Evolutionary conservation across 2,329 filamentous ascomycete species (phyloP), one percentile per base, ranked within the genome.

Genomic region (Pyricularia grisea): DNA sequence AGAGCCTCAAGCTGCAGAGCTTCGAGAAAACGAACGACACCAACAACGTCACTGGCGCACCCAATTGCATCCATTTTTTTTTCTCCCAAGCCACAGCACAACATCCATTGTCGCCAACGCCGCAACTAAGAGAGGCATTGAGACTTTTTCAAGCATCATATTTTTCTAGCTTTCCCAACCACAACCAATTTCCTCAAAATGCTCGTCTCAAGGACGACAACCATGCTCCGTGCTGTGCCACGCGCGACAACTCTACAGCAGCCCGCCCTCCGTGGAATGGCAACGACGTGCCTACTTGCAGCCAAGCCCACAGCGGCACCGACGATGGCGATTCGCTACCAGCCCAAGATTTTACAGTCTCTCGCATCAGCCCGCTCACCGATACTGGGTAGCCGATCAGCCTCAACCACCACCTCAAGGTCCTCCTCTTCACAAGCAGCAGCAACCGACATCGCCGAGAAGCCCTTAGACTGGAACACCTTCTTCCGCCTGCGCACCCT

Each of bases 401-500:
- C 70, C 68, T 66, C 69, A 25, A 71, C 68, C 27, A 70, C 68
- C 69, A 69, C 33, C 33, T 10, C 9, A 72, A 73, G 33, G 72
- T 20, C 60, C 14, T 10, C 60, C 14, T 31, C 72, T 25, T 65
- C 69, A 4, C 72, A 71, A 0, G 73, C 73, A 0, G 68, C 77
- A 31, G 69, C 73, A 17, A 72, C 78, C 12, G 70, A 79, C 23
- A 71, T 76, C 67, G 73, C 76, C 36, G 74, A 77, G 68, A 68
- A 78, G 50, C 76, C 79, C n/a, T 87, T 94, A 61, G 87, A 93
- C 80, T 98, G 94, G 94, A 90, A 97, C 82, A 89, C 88, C 68
- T 98, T 97, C 84, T 97, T 98, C 84, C 88, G 88, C 77, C 89
- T 98, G 70, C 93, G 94, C 76, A 91, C 93, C 74, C 91, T 89